Conservation (phyloP, 768 basidiomycete species). For the Phlebiopsis gigantea region DNA sequence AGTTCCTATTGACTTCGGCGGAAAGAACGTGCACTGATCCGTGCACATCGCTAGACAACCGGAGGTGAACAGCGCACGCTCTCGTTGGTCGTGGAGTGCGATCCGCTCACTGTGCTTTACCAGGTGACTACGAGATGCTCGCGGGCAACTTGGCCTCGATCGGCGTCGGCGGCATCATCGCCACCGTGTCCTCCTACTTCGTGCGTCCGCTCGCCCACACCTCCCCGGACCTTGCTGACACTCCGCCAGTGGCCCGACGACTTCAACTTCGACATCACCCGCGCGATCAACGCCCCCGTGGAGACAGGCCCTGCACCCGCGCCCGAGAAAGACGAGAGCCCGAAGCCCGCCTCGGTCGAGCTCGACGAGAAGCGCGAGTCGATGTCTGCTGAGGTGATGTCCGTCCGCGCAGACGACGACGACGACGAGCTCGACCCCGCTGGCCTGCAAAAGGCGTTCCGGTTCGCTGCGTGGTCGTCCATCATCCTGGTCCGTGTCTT, state of each 20-base stretch:
- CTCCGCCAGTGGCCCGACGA: constrained; percentile 65
- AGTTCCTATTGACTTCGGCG: constrained; percentile 22
- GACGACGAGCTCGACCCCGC: constrained; percentile 56
- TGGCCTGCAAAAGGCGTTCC: constrained; percentile 67
- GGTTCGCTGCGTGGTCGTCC: constrained; percentile 75
- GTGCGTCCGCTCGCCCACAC: constrained; percentile 31
- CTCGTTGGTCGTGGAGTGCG: constrained; percentile 23
- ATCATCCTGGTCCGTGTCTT: constrained; percentile 45
- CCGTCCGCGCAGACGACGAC: constrained; percentile 37
- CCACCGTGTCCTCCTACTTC: constrained; percentile 57
- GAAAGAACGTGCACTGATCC: background rate
- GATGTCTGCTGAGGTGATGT: constrained; percentile 18
- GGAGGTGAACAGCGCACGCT: too few relatives aligned
- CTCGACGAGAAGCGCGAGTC: constrained; percentile 20
- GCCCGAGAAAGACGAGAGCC: constrained; percentile 15
- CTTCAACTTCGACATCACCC: constrained; percentile 77
- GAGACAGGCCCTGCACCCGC: constrained; percentile 1
- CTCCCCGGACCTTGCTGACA: background rate
- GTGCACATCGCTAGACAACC: constrained; percentile 36
- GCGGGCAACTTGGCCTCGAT: constrained; percentile 88
- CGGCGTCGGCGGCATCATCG: constrained; percentile 73
- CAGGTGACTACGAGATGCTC: constrained; percentile 65
- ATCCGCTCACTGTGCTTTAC: constrained; percentile 17
- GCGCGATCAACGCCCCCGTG: constrained; percentile 65
- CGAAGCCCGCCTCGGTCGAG: constrained; percentile 14